A percentile compares a stretch with the other conserved stretches of the same genome.
Evolutionary conservation across 257 asterid genomes (phyloP).

Genomic region (Voacanga thouarsii): DNA sequence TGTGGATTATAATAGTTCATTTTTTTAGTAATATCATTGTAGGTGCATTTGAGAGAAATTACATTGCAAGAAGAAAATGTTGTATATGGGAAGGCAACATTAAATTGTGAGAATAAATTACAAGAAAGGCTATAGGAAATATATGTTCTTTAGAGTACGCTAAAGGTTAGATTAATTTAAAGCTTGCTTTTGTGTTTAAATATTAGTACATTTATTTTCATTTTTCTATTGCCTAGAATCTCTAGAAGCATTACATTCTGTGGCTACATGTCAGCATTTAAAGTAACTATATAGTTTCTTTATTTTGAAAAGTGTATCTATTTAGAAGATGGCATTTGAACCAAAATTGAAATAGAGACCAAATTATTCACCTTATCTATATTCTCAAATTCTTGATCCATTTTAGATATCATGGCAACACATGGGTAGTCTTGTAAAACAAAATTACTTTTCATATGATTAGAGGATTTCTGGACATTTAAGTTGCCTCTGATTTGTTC

Average conservation of each 20-base stretch:
- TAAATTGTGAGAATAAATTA: slow-evolving; percentile 60
- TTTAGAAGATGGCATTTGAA: background rate
- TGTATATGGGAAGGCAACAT: slow-evolving; percentile 66
- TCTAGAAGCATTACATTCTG: background rate
- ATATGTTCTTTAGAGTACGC: slow-evolving; percentile 53
- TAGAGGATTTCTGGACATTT: background rate
- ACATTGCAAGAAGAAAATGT: slow-evolving; percentile 79
- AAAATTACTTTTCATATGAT: no score
- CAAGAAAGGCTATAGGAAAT: slow-evolving; percentile 74
- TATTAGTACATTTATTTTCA: background rate
- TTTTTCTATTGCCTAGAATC: background rate
- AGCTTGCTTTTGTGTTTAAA: slow-evolving; percentile 5
- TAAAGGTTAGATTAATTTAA: slow-evolving; percentile 52
- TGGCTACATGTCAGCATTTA: background rate
- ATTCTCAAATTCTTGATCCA: background rate
- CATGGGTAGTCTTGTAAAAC: background rate
- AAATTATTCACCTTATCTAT: background rate
- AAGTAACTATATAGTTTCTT: no score
- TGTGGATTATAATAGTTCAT: background rate
- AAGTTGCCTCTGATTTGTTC: background rate
- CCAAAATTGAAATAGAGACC: background rate
- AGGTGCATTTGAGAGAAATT: slow-evolving; percentile 73
- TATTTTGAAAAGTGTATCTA: background rate
- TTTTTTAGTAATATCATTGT: background rate
- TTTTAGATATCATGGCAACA: background rate